Evolutionary conservation across 1,284 basidiomycete genomes (phyloP), one percentile per base, ranked within the genome.

Genomic region (Quambalaria eucalypti): DNA sequence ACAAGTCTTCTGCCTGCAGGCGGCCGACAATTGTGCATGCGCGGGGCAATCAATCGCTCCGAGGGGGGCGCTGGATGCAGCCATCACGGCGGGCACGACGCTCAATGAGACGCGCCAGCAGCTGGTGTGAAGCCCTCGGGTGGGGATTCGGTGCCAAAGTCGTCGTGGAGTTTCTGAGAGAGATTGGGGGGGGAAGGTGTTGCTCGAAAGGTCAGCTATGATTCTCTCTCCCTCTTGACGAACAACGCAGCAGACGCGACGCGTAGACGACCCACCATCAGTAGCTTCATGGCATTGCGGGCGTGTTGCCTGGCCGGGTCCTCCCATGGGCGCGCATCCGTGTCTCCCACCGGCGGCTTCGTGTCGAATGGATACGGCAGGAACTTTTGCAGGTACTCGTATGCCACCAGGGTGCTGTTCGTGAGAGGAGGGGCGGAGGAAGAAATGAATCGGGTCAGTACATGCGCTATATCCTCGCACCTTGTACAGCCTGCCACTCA

Each of bases 381-480:
- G 19, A 62, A 19, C 25, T 53, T 56, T 40, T 67, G 82, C 61
- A 88, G 78, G 73, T 86, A 84, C 74, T 90, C 88, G 78, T 90
- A 90, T 33, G 84, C 86, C 60, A 95, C 85, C 28, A 98, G 81
- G 23, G 93, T 98, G n/a, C n/a, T n/a, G n/a, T n/a, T n/a, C n/a
- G n/a, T n/a, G n/a, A n/a, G n/a, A n/a, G n/a, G n/a, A n/a, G n/a
- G n/a, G n/a, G n/a, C n/a, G n/a, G n/a, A n/a, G n/a, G n/a, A n/a
- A n/a, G n/a, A n/a, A n/a, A n/a, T n/a, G n/a, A n/a, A n/a, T n/a
- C n/a, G n/a, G n/a, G n/a, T n/a, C n/a, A n/a, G n/a, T n/a, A n/a
- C n/a, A n/a, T n/a, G n/a, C n/a, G n/a, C n/a, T n/a, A n/a, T n/a
- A n/a, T n/a, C n/a, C n/a, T n/a, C n/a, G n/a, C n/a, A n/a, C n/a